A percentile compares a stretch with the other conserved stretches of the same genome.
Conservation (phyloP, 2,329 filamentous ascomycete species). For the Phaeophleospora eucalypticola region DNA sequence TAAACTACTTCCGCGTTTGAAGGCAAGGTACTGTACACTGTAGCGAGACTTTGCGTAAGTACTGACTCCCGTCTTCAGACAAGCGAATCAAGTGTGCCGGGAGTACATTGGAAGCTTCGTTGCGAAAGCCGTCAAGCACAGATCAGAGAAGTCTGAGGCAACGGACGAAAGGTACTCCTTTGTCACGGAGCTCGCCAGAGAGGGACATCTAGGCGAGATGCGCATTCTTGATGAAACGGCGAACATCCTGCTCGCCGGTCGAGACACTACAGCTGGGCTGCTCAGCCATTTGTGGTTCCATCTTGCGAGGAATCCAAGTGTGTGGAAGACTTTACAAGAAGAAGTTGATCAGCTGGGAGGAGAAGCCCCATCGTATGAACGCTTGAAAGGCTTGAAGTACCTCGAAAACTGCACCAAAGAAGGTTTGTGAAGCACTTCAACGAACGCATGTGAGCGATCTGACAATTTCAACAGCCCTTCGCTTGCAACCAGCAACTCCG, state of each 20-base stretch:
- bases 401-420: slow-evolving; percentile 61
- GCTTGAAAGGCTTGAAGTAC: slow-evolving; percentile 27
- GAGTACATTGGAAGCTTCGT: slow-evolving; percentile 2
- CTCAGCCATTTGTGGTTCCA: slow-evolving; percentile 41
- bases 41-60: too few relatives aligned
- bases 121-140: slow-evolving; percentile 7
- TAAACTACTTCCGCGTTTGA: not conserved
- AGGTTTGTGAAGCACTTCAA: too few relatives aligned
- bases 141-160: not conserved
- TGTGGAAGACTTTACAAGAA: slow-evolving; percentile 22
- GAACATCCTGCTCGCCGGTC: slow-evolving; percentile 48
- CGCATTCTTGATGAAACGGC: slow-evolving; percentile 41
- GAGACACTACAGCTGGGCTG: slow-evolving; percentile 49
- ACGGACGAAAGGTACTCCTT: slow-evolving; percentile 40
- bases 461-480: slow-evolving; percentile 40
- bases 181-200: slow-evolving; percentile 53
- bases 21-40: too few relatives aligned
- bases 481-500: slow-evolving; percentile 70
- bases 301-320: slow-evolving; percentile 18
- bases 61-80: too few relatives aligned
- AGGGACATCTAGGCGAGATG: slow-evolving; percentile 34
- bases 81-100: not conserved
- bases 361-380: slow-evolving; percentile 40
- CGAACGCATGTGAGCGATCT: too few relatives aligned
- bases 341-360: slow-evolving; percentile 24